Percentiles rank a stretch among this genome's conserved stretches.
These are phyloP conservation scores for Scedosporium boydii DNA, from an alignment of 2,329 filamentous ascomycete species.

Conservation along the genomic window DNA sequence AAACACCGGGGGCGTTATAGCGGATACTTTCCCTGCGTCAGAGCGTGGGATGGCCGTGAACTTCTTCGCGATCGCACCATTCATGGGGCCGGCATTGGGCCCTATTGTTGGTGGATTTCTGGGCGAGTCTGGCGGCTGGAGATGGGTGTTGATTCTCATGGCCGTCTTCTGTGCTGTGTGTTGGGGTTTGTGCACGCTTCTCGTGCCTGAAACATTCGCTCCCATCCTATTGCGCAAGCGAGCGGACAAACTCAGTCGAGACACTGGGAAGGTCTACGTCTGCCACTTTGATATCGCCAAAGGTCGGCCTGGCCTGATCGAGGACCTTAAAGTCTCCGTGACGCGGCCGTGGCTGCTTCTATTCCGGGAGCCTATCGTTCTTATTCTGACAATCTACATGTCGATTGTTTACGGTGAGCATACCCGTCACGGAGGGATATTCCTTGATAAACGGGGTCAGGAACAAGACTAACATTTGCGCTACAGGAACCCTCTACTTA, in stretches of 20 bases:
- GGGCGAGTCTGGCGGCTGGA: constrained; percentile 49
- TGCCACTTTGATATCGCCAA: constrained; percentile 36
- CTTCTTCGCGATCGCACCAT: constrained; percentile 53
- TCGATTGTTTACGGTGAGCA: constrained; percentile 40
- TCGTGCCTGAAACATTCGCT: constrained; percentile 51
- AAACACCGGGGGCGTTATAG: constrained; percentile 54
- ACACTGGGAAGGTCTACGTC: constrained; percentile 46
- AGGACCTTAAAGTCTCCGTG: constrained; percentile 46
- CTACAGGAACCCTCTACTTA: constrained; percentile 36
- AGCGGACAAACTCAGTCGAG: constrained; percentile 38
- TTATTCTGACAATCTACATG: constrained; percentile 55
- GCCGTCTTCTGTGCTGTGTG: constrained; percentile 50
- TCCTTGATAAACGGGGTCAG: background rate
- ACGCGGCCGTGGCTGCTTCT: constrained; percentile 55
- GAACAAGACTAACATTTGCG: background rate
- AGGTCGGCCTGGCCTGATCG: constrained; percentile 29
- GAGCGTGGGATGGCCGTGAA: constrained; percentile 49
- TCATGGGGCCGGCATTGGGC: constrained; percentile 50
- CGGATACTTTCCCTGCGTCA: constrained; percentile 48
- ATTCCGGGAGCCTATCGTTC: constrained; percentile 56
- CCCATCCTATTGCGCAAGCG: constrained; percentile 44
- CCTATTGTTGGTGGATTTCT: constrained; percentile 57
- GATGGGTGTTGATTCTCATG: constrained; percentile 55
- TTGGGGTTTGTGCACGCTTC: constrained; percentile 40
- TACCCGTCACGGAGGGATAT: too few species aligned